Base-by-base conservation (phyloP, 1,284 basidiomycete genomes). In the Ceratobasidium sp. region DNA sequence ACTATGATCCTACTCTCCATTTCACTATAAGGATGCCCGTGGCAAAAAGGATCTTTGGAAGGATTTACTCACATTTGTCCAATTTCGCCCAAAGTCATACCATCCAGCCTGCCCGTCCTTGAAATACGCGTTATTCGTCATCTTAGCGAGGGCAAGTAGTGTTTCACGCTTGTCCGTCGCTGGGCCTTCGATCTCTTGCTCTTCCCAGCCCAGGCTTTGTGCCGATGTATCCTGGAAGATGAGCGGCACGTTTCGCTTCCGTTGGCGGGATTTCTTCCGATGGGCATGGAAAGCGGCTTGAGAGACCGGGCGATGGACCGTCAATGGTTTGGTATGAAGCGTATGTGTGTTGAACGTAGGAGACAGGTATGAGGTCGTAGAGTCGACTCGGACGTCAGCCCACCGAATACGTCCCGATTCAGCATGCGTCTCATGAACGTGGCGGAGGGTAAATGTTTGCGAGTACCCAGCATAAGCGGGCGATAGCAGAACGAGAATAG, bases 61-160 rank as follows among this genome's bases (percentile, higher is more conserved):
- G 22, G 13, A 20, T 7, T 7, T 69, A 74, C 78, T 69, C 73
- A 92, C 90, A 22, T 77, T 77, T 75, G 86, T 87, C 89, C 89
- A 95, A 5, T 83, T 77, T 0, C 80, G 81, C 2, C 80, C 83
- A 25, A 94, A 77, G 47, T 92, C 87, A 77, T 92, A 96, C 95
- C 95, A 98, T 7, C 80, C 85, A 1, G 79, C 73, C 68, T 88
- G 86, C 17, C 82, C 82, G 0, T 84, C 85, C 7, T 81, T 69
- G 58, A 89, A 78, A 79, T 98, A 98, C 35, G 97, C 95, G 76
- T 97, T 93, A 74, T 88, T 91, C 31, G 93, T 87, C 93, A 99
- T 98, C 84, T 94, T 97, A 22, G 95, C 96, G 43, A 99, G 84
- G 31, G 87, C 81, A 13, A 92, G 82, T 25, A 99, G 79, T 0